Evolutionary conservation across 225 moss, liverwort and hornwort genomes (phyloP).

Genomic region (Bryoerythrophyllum caledonicum): DNA sequence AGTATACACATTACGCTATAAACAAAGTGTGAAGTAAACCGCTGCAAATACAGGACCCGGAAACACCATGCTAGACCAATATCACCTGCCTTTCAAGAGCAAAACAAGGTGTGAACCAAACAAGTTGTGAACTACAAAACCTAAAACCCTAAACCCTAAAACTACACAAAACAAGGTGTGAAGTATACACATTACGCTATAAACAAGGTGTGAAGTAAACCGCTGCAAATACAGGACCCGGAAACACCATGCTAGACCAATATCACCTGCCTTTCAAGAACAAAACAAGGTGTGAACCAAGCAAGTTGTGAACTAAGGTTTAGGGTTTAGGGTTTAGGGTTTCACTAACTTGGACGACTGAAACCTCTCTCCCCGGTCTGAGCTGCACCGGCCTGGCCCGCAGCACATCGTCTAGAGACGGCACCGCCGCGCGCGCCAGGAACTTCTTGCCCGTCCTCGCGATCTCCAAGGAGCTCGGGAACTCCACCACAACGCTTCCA

Average conservation of each 20-base stretch:
- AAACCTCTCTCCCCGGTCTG: slow-evolving; percentile 29
- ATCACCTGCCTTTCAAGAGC: not conserved
- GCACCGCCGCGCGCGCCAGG: slow-evolving; percentile 32
- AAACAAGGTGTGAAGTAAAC: not conserved
- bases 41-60: no score
- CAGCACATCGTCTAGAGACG: slow-evolving; percentile 48
- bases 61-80: no score
- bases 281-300: not conserved
- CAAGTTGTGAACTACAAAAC: no score
- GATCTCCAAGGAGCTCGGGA: slow-evolving; percentile 50
- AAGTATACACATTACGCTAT: not conserved
- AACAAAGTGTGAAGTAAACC: no score
- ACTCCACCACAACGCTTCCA: slow-evolving; percentile 40
- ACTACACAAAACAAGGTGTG: not conserved
- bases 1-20: no score
- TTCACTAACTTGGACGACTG: not conserved
- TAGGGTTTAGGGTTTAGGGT: no score
- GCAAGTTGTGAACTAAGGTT: not conserved
- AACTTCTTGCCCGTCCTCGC: slow-evolving; percentile 57
- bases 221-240: not conserved
- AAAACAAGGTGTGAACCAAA: no score
- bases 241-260: not conserved
- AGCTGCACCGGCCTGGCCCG: slow-evolving; percentile 48
- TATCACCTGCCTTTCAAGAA: no score
- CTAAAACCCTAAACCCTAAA: not conserved